Evolutionary conservation across 106 monocot species (phyloP), one percentile per base, ranked within the genome.

Genomic region (Dioscorea alata): DNA sequence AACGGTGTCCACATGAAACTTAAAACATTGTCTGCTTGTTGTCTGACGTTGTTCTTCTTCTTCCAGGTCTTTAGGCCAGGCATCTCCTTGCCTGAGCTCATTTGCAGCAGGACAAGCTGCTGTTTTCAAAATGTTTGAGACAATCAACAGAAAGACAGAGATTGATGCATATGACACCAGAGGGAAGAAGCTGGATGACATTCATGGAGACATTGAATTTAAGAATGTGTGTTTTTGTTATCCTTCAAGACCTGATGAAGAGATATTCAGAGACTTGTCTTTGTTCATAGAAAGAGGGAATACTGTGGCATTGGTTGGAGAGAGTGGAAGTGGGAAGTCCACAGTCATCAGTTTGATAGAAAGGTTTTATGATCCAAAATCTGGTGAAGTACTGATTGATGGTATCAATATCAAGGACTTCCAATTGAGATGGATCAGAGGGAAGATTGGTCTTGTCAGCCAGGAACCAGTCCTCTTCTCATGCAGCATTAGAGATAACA

Each of bases 401-500:
- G 50, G 71, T 17, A 35, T 76, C 58, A 69, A 79, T 63, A 53
- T 75, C 13, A 80, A 72, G 63, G 62, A 69, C 13, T 73, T 76
- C 33, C 71, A 75, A n/a, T 68, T 84, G 49, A 67, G 75, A 21
- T 88, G 84, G 88, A 78, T 88, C 33, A 70, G 88, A 81, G 78
- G 66, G 54, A 84, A 88, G 63, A 88, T 88, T 60, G 78, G 88
- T 5, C 75, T 88, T 34, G 88, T 88, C n/a, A 81, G 84, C 61
- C 84, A 88, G 65, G 84, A 88, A 67, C 84, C 88, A 10, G 76
- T 84, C 31, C 65, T 88, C 49, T 84, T 88, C 73, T 59, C 80
- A 31, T 71, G 81, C 28, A 78, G 72, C 69, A 84, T 88, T 56
- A 69, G 64, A 62, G 88, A 88, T 22, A 84, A 88, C 70, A 88